These are phyloP conservation scores for Bonia amplexicaulis DNA, from an alignment of 176 grass and related monocot species.

Conservation along the genomic window DNA sequence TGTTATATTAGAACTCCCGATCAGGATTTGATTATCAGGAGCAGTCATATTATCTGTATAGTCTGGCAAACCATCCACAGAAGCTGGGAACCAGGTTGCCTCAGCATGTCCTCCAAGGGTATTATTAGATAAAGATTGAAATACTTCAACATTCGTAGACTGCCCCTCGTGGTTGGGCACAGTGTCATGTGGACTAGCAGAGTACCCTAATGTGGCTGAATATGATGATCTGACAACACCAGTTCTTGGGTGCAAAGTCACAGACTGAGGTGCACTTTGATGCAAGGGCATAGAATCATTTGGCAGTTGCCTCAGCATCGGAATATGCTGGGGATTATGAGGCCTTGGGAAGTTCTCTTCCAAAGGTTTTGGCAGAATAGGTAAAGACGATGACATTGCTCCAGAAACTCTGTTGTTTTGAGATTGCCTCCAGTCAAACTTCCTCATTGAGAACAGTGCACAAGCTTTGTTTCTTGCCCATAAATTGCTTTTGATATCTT, in stretches of 20 bases:
- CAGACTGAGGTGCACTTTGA: constrained; percentile 24
- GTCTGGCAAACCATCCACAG: constrained; percentile 36
- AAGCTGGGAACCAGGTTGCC: constrained; percentile 38
- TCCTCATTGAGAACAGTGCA: constrained; percentile 27
- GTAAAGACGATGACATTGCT: constrained; percentile 59
- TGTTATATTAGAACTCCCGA: constrained; percentile 19
- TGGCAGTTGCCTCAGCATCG: constrained; percentile 42
- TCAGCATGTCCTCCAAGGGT: constrained; percentile 40
- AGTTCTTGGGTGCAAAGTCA: constrained; percentile 25
- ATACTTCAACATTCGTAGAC: constrained; percentile 27
- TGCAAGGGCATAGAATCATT: constrained; percentile 17
- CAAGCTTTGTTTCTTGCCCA: constrained; percentile 32
- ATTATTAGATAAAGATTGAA: constrained; percentile 36
- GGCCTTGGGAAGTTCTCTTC: constrained; percentile 46
- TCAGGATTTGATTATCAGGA: constrained; percentile 33
- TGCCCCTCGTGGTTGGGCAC: constrained; percentile 33
- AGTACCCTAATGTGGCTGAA: constrained; percentile 35
- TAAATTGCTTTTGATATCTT: constrained; percentile 26
- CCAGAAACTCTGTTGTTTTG: constrained; percentile 34
- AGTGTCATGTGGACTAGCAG: constrained; percentile 29
- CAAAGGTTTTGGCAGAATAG: constrained; percentile 54
- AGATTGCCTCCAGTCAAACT: constrained; percentile 32
- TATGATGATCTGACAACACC: constrained; percentile 35
- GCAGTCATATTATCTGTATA: constrained; percentile 35
- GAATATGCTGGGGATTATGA: constrained; percentile 38